phyloP scores from a whole-genome alignment of 2,329 filamentous ascomycete species.

The Sclerotinia nivalis region DNA sequence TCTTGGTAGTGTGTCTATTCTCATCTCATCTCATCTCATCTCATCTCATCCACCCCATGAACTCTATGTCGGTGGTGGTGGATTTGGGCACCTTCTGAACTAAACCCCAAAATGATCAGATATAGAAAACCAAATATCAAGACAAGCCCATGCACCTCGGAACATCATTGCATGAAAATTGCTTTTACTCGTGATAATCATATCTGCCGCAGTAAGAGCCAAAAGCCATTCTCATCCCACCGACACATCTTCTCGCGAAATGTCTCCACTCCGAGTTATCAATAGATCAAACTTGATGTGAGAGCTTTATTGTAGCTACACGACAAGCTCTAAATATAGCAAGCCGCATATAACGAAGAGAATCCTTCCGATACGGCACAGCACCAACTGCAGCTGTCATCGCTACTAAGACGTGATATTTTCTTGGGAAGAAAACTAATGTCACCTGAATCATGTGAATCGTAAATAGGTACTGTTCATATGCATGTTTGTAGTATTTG shows the following conservation, averaged over 20 bases:
- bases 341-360: not conserved
- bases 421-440: not conserved
- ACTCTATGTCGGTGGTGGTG: not conserved
- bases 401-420: not conserved
- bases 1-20: not conserved
- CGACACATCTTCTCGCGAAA: not conserved
- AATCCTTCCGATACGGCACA: slow-evolving; percentile 5
- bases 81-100: not conserved
- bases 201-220: not conserved
- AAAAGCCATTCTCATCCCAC: not conserved
- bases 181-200: not conserved
- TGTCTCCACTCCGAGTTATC: not conserved
- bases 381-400: slow-evolving; percentile 4
- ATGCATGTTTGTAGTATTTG: not conserved
- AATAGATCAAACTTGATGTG: not conserved
- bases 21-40: not conserved
- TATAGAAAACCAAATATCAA: not conserved
- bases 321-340: not conserved
- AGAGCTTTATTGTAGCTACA: not conserved
- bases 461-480: not conserved
- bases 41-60: not conserved
- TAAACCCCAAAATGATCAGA: not conserved
- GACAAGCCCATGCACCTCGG: not conserved
- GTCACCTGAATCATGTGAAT: not conserved
- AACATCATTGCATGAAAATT: not conserved